phyloP scores from a whole-genome alignment of 768 basidiomycete genomes.

The Termitomyces sp. region DNA sequence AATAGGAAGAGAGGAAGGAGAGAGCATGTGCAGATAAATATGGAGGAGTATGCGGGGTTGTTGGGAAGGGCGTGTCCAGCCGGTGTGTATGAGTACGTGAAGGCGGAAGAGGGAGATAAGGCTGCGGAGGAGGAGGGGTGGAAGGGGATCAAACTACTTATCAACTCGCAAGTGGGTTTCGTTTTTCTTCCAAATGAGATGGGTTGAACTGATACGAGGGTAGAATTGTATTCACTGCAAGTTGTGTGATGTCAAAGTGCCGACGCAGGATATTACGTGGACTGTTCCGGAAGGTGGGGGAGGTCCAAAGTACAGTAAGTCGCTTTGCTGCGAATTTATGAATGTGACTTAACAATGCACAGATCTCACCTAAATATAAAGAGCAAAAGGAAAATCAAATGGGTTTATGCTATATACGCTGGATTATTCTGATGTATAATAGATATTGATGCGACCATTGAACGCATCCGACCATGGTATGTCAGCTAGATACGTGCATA shows the following conservation, averaged over 20 bases:
- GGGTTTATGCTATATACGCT: background rate
- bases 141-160: slow-evolving; percentile 86
- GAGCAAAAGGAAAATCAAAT: background rate
- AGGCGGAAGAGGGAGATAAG: slow-evolving; percentile 46
- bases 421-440: background rate
- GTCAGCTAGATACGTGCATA: no score
- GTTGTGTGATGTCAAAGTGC: slow-evolving; percentile 94
- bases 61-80: slow-evolving; percentile 92
- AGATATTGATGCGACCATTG: background rate
- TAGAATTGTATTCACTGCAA: slow-evolving; percentile 95
- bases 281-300: slow-evolving; percentile 95
- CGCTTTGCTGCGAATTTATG: slow-evolving; percentile 5
- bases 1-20: slow-evolving; percentile 45
- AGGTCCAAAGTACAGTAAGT: slow-evolving; percentile 91
- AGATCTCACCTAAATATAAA: slow-evolving; percentile 4
- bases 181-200: background rate
- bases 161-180: slow-evolving; percentile 85
- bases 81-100: slow-evolving; percentile 94
- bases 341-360: background rate
- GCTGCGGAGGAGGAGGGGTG: slow-evolving; percentile 48
- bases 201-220: slow-evolving; percentile 3
- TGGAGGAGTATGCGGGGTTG: slow-evolving; percentile 79
- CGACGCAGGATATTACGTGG: slow-evolving; percentile 97
- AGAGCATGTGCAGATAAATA: slow-evolving; percentile 74
- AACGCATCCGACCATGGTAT: no score